Conservation (phyloP, 129 eudicot genomes). For the Flaveria brownii region DNA sequence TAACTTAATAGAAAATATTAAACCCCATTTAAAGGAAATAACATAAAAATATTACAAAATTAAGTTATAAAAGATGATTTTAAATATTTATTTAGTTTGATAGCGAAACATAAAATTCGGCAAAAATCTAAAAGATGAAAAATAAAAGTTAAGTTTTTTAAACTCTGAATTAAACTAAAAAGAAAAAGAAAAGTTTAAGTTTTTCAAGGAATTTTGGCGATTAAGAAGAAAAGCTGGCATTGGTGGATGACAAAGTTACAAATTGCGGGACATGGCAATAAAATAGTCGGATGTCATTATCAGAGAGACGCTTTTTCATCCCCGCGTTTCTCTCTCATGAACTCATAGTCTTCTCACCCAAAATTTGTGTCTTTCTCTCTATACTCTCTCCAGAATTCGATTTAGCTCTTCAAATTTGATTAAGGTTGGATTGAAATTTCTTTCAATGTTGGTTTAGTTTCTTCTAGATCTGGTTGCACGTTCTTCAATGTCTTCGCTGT, state of each 20-base stretch:
- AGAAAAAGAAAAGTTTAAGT: too few relatives aligned
- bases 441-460: slow-evolving; percentile 28
- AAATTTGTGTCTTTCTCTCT: slow-evolving; percentile 7
- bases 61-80: too few relatives aligned
- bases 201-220: too few relatives aligned
- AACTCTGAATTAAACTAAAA: too few relatives aligned
- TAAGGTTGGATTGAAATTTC: slow-evolving; percentile 9
- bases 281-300: not conserved
- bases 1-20: too few relatives aligned
- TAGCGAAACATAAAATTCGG: too few relatives aligned
- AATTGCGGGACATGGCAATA: slow-evolving; percentile 6
- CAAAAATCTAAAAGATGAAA: too few relatives aligned
- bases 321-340: slow-evolving; percentile 43
- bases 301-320: slow-evolving; percentile 12
- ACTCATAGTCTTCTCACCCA: not conserved
- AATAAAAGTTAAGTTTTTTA: too few relatives aligned
- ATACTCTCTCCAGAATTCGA: slow-evolving; percentile 2
- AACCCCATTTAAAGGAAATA: too few relatives aligned
- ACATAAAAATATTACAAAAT: too few relatives aligned
- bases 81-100: too few relatives aligned
- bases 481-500: slow-evolving; percentile 45
- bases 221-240: too few relatives aligned
- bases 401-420: slow-evolving; percentile 1
- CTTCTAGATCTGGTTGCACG: slow-evolving; percentile 38
- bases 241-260: slow-evolving; percentile 26